A percentile compares a stretch with the other conserved stretches of the same genome.
Conservation (phyloP, 768 basidiomycete species). For the Coprinellus aureogranulatus region DNA sequence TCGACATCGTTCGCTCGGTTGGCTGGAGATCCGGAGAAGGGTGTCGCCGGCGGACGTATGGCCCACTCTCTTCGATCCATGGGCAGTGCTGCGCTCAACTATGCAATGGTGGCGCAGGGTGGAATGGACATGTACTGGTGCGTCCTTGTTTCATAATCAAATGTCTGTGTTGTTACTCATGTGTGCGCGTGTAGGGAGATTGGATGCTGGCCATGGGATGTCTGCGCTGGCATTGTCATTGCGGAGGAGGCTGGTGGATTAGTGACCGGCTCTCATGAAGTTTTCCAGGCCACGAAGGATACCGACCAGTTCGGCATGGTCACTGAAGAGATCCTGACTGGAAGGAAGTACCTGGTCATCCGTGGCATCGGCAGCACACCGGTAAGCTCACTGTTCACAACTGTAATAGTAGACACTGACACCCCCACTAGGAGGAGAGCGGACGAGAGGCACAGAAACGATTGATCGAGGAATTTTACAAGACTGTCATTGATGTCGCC, state of each 20-base stretch:
- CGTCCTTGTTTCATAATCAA: slow-evolving; percentile 17
- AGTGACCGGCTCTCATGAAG: slow-evolving; percentile 66
- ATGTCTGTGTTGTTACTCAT: not conserved
- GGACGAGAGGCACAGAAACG: slow-evolving; percentile 71
- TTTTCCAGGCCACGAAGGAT: slow-evolving; percentile 36
- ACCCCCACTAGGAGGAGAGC: slow-evolving; percentile 49
- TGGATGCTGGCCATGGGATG: slow-evolving; percentile 83
- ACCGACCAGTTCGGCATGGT: slow-evolving; percentile 54
- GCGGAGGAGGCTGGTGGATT: slow-evolving; percentile 85
- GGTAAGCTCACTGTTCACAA: slow-evolving; percentile 31
- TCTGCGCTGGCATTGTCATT: slow-evolving; percentile 89
- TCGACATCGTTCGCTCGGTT: slow-evolving; percentile 68
- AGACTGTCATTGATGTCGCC: slow-evolving; percentile 70
- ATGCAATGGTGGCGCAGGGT: slow-evolving; percentile 83
- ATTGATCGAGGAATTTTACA: slow-evolving; percentile 83
- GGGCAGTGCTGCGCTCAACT: slow-evolving; percentile 84
- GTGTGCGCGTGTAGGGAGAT: slow-evolving; percentile 58
- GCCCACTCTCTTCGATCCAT: slow-evolving; percentile 78
- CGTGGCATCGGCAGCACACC: slow-evolving; percentile 61
- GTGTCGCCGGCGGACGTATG: slow-evolving; percentile 75
- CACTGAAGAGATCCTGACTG: slow-evolving; percentile 67
- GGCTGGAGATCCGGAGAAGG: slow-evolving; percentile 63
- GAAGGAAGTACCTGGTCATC: slow-evolving; percentile 79
- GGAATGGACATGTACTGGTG: slow-evolving; percentile 86
- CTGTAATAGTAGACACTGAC: not conserved